These are phyloP conservation scores for Rosa persica DNA, from an alignment of 306 rosid genomes.

Conservation along the genomic window DNA sequence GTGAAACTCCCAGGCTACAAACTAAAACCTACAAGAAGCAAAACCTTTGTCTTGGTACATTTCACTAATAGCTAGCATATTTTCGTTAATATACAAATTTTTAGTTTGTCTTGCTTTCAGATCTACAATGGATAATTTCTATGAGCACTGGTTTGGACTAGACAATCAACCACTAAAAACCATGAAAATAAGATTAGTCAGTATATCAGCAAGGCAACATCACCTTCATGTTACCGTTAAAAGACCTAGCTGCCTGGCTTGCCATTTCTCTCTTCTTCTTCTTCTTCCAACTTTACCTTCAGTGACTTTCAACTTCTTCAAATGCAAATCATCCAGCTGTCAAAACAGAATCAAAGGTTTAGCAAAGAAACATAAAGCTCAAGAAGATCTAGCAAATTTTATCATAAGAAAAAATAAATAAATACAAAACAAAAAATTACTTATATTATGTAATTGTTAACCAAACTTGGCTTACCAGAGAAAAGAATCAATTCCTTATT, in stretches of 20 bases:
- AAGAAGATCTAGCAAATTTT: neutral
- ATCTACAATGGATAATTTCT: neutral
- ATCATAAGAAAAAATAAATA: neutral
- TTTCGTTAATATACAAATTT: neutral
- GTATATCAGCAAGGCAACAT: neutral
- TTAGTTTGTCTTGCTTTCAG: neutral
- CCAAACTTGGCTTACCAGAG: neutral
- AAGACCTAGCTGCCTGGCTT: slow-evolving; percentile 38
- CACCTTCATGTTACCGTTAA: slow-evolving; percentile 53
- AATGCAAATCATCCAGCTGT: slow-evolving; percentile 1
- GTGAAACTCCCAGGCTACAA: neutral
- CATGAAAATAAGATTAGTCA: neutral
- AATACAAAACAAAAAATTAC: neutral
- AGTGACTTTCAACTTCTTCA: slow-evolving; percentile 6
- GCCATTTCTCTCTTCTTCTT: slow-evolving; percentile 37
- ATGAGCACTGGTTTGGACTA: neutral
- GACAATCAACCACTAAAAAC: neutral
- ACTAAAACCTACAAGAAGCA: neutral
- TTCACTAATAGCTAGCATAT: slow-evolving; percentile 19
- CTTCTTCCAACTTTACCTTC: slow-evolving; percentile 1
- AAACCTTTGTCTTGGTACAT: neutral
- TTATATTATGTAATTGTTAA: neutral
- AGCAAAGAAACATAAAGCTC: neutral
- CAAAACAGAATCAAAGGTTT: neutral
- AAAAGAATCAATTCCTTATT: neutral